Conservation (phyloP, 768 basidiomycete genomes). For the Leccinum boreale region DNA sequence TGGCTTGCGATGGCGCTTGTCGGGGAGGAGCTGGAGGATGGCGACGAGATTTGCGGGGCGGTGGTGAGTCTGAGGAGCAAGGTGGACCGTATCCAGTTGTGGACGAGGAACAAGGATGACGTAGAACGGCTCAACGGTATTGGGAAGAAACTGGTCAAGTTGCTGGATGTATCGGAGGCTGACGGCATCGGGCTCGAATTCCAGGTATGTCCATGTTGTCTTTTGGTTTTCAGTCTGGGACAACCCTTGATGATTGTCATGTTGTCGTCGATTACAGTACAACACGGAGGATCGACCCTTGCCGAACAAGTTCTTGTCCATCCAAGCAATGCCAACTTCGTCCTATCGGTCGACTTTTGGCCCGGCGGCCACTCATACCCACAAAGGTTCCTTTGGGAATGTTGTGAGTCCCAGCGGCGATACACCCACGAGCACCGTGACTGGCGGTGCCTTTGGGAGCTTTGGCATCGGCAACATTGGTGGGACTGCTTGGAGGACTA, state of each 20-base stretch:
- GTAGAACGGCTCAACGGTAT: slow-evolving; percentile 81
- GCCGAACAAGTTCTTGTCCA: slow-evolving; percentile 78
- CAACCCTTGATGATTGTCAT: neutral
- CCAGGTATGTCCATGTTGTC: slow-evolving; percentile 60
- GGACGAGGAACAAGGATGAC: slow-evolving; percentile 85
- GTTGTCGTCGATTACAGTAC: slow-evolving; percentile 43
- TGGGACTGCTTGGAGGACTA: slow-evolving; percentile 23
- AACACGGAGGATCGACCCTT: slow-evolving; percentile 86
- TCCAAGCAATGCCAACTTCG: slow-evolving; percentile 65
- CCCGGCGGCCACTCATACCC: slow-evolving; percentile 18
- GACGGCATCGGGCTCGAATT: slow-evolving; percentile 88
- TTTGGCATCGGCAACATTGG: slow-evolving; percentile 47
- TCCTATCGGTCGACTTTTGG: slow-evolving; percentile 69
- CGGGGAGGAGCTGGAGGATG: slow-evolving; percentile 58
- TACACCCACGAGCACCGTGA: slow-evolving; percentile 21
- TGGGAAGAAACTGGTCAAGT: slow-evolving; percentile 77
- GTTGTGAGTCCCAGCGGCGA: slow-evolving; percentile 23
- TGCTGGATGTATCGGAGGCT: slow-evolving; percentile 80
- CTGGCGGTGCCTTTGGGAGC: slow-evolving; percentile 44
- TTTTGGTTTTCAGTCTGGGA: neutral
- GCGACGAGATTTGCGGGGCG: slow-evolving; percentile 76
- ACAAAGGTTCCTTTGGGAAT: slow-evolving; percentile 21
- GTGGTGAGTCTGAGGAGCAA: slow-evolving; percentile 86
- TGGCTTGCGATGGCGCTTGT: slow-evolving; percentile 92
- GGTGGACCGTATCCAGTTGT: slow-evolving; percentile 88